Evolutionary conservation across 2,329 filamentous ascomycete species (phyloP).

Genomic region (Thielaviopsis euricoi): DNA sequence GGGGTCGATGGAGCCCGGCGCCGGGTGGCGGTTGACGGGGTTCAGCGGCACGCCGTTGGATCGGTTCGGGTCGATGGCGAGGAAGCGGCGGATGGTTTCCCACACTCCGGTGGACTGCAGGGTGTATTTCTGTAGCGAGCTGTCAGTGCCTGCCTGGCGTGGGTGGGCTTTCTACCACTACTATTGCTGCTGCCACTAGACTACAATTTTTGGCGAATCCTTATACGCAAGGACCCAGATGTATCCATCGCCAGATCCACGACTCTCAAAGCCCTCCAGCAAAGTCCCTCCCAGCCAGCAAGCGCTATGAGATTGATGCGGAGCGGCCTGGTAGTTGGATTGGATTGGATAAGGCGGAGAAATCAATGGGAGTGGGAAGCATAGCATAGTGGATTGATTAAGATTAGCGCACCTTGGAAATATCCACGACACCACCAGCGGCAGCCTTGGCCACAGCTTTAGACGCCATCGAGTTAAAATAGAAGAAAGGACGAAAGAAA

Average conservation of each 20-base stretch:
- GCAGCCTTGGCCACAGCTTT: conserved; percentile 41
- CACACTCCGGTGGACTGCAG: conserved; percentile 79
- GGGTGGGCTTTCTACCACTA: no score
- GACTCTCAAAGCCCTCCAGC: no score
- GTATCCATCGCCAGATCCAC: no score
- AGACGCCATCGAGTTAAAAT: conserved; percentile 33
- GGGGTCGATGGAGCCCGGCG: conserved; percentile 28
- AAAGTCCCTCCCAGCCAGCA: no score
- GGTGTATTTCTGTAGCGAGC: conserved; percentile 67
- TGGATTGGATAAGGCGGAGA: no score
- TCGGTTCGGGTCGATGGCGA: conserved; percentile 73
- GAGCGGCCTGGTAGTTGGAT: no score
- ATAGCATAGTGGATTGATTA: neutral
- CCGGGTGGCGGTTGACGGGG: conserved; percentile 75
- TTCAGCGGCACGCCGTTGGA: conserved; percentile 88
- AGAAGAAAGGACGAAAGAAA: no score
- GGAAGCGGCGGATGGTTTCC: conserved; percentile 60
- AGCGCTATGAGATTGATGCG: no score
- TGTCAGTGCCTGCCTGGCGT: neutral
- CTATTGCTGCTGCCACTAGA: no score
- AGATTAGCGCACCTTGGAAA: conserved; percentile 36
- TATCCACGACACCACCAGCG: conserved; percentile 32
- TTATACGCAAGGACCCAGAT: no score
- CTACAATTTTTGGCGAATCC: no score
- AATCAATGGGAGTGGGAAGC: neutral